A percentile compares a stretch with the other conserved stretches of the same genome.
Conservation (phyloP, 2,329 filamentous ascomycete species). For the Nigrospora oryzae region DNA sequence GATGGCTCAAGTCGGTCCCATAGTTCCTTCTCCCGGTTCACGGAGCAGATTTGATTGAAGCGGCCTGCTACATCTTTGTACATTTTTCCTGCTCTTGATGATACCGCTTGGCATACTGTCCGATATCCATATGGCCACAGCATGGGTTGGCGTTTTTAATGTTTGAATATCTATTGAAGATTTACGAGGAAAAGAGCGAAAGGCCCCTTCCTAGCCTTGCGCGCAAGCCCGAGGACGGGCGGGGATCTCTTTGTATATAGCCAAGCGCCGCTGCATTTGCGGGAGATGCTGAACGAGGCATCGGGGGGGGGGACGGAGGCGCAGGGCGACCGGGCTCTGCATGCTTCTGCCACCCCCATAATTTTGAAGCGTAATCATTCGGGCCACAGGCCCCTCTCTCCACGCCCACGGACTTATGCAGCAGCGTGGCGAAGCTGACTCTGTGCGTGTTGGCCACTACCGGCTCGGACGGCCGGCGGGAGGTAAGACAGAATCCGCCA, state of each 20-base stretch:
- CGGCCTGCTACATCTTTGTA: conserved; percentile 8
- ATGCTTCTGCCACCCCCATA: background rate
- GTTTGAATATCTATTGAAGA: conserved; percentile 11
- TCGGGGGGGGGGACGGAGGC: no score
- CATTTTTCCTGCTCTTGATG: conserved; percentile 12
- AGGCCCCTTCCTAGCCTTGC: background rate
- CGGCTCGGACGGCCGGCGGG: no score
- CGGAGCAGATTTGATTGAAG: conserved; percentile 26
- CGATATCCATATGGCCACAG: conserved; percentile 11
- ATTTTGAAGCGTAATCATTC: conserved; percentile 1
- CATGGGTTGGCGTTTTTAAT: conserved; percentile 15
- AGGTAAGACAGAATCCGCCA: no score
- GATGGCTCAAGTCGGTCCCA: conserved; percentile 23
- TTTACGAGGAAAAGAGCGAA: conserved; percentile 5
- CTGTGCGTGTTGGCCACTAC: no score
- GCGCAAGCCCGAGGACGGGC: background rate
- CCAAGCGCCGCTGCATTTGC: background rate
- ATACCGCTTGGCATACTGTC: conserved; percentile 16
- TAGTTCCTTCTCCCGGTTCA: conserved; percentile 29
- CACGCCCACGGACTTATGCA: no score
- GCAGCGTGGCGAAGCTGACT: no score
- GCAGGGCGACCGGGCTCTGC: no score
- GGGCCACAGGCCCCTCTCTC: no score
- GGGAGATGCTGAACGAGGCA: background rate
- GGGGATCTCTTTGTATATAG: conserved; percentile 1